Evolutionary conservation across 2,329 filamentous ascomycete genomes (phyloP), one percentile per base, ranked within the genome.

Genomic region (Colletotrichum paranaense): DNA sequence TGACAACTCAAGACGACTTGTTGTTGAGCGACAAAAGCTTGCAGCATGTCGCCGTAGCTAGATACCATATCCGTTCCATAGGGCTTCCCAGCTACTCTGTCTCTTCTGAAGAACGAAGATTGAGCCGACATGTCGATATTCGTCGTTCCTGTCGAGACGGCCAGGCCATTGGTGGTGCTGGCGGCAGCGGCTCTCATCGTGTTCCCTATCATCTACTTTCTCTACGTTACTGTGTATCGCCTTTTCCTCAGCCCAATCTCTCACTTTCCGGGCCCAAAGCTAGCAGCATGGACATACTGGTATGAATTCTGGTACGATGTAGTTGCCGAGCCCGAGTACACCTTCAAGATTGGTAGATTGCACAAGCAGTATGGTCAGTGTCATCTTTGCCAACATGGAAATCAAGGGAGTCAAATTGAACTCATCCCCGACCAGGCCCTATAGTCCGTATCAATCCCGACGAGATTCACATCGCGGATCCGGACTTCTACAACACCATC

Each of bases 201-300:
- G 52, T 24, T 55, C 11, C 52, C 52, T 2, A 26, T 55, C 12
- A 12, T 42, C 58, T 62, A 62, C 24, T n/a, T 38, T 62, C 32
- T 62, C 11, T 32, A 28, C 28, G 32, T 70, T 3, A 68, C 62
- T 7, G 57, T 77, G 4, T 78, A 78, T 52, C 73, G 77, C 5
- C 71, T 78, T 3, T 76, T 72, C 26, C 65, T 77, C 12, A 73
- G 69, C 19, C 76, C 76, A 1, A 38, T 78, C 24, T 65, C 77
- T 4, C 67, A 73, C 2, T 76, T 78, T 16, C 77, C 77, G 1
- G 77, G 77, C 1, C 77, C 77, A 1, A 77, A 76, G 42, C 63
- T 78, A 8, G 77, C 77, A 5, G 77, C 75, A 24, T 42, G 63
- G 22, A 68, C 73, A 4, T 28, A 65, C 12, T 72, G 58, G 62